Evolutionary conservation across 345 rosid genomes (phyloP).

Genomic region (Noccaea bulbosa): DNA sequence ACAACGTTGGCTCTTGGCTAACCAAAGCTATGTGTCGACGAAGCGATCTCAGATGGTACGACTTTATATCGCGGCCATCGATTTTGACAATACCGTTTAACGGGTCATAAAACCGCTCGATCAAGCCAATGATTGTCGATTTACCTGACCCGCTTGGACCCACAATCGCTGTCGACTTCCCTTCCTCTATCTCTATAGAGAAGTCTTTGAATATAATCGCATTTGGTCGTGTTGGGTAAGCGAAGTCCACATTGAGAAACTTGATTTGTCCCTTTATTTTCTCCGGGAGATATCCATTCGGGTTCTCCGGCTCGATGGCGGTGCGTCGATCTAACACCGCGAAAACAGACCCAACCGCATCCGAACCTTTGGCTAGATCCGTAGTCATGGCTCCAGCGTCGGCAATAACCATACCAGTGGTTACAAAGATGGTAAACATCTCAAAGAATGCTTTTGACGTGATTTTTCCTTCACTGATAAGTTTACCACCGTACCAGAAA

Average conservation of each 20-base stretch:
- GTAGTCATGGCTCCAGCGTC: conserved; percentile 74
- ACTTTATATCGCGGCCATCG: conserved; percentile 55
- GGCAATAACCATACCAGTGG: conserved; percentile 60
- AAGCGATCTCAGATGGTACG: conserved; percentile 56
- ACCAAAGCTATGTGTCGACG: conserved; percentile 70
- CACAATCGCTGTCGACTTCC: conserved; percentile 70
- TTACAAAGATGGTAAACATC: conserved; percentile 58
- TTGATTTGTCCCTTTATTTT: conserved; percentile 51
- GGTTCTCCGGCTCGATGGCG: conserved; percentile 55
- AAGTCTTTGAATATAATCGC: conserved; percentile 57
- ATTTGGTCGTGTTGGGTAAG: conserved; percentile 61
- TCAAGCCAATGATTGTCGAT: conserved; percentile 63
- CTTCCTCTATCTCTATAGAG: conserved; percentile 55
- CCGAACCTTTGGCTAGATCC: conserved; percentile 58
- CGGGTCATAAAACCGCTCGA: conserved; percentile 72
- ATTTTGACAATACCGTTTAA: conserved; percentile 53
- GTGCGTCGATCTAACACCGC: conserved; percentile 55
- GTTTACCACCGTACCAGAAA: conserved; percentile 75
- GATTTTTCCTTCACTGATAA: conserved; percentile 53
- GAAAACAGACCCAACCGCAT: conserved; percentile 53
- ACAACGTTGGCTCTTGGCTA: conserved; percentile 71
- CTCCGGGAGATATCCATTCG: conserved; percentile 44
- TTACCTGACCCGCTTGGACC: conserved; percentile 82
- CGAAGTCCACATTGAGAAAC: conserved; percentile 50
- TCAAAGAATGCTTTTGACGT: conserved; percentile 50